Conservation (phyloP, 441 rosid species). For the Pelargonium citronellum region DNA sequence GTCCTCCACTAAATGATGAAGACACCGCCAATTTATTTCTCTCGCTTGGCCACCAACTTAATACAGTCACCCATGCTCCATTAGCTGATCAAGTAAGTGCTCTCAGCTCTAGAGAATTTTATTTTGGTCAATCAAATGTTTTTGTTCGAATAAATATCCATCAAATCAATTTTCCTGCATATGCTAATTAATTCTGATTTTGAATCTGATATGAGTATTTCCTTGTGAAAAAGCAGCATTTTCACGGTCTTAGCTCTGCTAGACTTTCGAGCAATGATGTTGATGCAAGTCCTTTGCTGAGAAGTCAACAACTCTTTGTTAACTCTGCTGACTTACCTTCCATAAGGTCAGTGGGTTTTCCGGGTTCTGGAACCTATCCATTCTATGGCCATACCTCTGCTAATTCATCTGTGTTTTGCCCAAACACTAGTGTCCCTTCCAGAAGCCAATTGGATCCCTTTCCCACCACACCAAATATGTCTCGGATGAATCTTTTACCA, state of each 20-base stretch:
- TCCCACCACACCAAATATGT: not conserved
- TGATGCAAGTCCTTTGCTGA: not conserved
- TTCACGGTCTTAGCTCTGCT: not conserved
- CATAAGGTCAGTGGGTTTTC: not conserved
- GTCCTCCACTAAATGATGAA: not conserved
- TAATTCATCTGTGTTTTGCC: not conserved
- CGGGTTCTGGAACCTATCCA: not conserved
- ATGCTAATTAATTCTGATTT: not conserved
- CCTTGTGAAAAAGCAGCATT: not conserved
- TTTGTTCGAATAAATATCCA: not conserved
- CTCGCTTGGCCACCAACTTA: not conserved
- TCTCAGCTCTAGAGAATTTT: not conserved
- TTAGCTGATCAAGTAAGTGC: not conserved
- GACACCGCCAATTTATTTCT: too few relatives aligned
- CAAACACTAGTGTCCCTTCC: not conserved
- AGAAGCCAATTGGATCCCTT: not conserved
- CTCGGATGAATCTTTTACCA: not conserved
- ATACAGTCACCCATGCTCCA: not conserved
- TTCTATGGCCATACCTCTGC: not conserved
- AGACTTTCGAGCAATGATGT: not conserved
- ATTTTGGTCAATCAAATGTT: not conserved
- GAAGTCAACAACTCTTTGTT: not conserved
- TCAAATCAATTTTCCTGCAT: not conserved
- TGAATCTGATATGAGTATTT: not conserved
- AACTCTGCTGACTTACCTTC: not conserved